Evolutionary conservation across 1,284 basidiomycete species (phyloP).

Genomic region (Ganoderma lingzhi): DNA sequence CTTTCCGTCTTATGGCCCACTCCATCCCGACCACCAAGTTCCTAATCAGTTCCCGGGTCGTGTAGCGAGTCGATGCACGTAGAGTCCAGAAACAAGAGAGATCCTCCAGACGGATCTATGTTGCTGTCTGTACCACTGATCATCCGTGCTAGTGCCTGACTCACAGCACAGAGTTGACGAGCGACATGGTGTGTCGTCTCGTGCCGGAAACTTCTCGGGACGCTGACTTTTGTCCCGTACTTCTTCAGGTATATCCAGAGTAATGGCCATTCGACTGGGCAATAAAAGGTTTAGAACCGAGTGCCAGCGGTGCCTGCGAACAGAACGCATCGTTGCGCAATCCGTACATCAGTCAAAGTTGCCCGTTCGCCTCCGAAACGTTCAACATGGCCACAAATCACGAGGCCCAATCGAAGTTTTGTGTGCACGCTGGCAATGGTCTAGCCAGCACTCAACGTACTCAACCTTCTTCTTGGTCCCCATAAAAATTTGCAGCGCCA

Average conservation of each 20-base stretch:
- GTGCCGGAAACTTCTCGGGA: background rate
- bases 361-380: background rate
- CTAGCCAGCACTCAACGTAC: background rate
- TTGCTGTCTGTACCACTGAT: no score
- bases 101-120: no score
- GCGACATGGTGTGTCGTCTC: background rate
- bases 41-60: no score
- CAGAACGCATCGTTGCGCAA: background rate
- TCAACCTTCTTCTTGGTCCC: background rate
- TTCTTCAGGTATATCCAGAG: background rate
- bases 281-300: background rate
- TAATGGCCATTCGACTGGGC: background rate
- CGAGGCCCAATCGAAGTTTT: background rate
- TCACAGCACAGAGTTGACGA: no score
- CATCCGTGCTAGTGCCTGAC: no score
- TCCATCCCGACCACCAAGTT: no score
- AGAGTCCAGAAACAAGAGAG: no score
- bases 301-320: background rate
- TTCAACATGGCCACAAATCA: background rate
- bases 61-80: no score
- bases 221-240: background rate
- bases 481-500: conserved; percentile 10
- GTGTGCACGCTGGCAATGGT: background rate
- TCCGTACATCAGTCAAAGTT: background rate
- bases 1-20: background rate